phyloP scores from a whole-genome alignment of 164 flowering plant genomes.

The Macadamia integrifolia region DNA sequence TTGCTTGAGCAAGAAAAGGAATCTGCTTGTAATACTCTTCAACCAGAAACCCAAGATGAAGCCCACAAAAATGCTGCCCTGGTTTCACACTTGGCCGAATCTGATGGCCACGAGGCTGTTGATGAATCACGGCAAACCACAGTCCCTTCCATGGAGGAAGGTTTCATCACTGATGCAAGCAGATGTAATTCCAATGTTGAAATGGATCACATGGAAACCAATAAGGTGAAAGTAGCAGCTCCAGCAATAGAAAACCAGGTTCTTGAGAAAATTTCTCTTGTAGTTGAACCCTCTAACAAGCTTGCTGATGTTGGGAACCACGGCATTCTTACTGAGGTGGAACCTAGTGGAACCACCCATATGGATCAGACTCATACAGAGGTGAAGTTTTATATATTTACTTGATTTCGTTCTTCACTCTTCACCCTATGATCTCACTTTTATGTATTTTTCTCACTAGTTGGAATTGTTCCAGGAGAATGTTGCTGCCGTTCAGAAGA shows the following conservation, averaged over 20 bases:
- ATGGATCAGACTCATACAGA: conserved; percentile 17
- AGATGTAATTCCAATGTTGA: conserved; percentile 6
- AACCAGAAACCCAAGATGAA: conserved; percentile 9
- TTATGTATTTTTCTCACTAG: not conserved
- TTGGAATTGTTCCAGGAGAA: conserved; percentile 29
- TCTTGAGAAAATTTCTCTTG: conserved; percentile 11
- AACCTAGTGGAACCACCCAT: conserved; percentile 6
- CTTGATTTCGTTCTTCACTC: not conserved
- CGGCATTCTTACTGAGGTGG: conserved; percentile 4
- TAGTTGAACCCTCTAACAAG: conserved; percentile 1
- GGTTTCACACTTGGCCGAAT: conserved; percentile 12
- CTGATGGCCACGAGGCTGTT: not conserved
- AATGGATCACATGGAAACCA: conserved; percentile 7
- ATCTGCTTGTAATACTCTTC: conserved; percentile 8
- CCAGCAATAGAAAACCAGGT: conserved; percentile 6
- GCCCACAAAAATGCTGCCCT: not conserved
- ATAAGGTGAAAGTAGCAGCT: conserved; percentile 18
- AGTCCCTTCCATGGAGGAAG: conserved; percentile 1
- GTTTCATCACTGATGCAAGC: conserved; percentile 8
- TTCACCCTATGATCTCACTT: not conserved
- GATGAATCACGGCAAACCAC: conserved; percentile 12
- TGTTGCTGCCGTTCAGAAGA: conserved; percentile 1
- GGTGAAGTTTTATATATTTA: conserved; percentile 12
- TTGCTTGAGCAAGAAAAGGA: conserved; percentile 38
- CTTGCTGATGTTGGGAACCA: conserved; percentile 18